These are phyloP conservation scores for Corchorus capsularis DNA, from an alignment of 345 rosid species.

Conservation along the genomic window DNA sequence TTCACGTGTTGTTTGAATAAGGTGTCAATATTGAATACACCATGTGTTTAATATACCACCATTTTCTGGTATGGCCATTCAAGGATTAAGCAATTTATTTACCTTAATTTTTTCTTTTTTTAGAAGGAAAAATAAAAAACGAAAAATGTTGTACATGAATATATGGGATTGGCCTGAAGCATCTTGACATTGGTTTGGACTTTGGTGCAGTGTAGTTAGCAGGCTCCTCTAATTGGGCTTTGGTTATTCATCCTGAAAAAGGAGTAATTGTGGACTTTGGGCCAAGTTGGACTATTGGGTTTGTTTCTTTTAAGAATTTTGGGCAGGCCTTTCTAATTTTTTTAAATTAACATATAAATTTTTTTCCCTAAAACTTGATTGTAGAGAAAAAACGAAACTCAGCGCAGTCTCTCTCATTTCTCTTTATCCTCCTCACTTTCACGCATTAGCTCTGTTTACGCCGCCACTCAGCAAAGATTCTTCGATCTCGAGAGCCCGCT, in stretches of 20 bases:
- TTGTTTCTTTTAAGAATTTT: not conserved
- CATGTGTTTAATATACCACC: too few species aligned
- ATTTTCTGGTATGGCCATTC: too few species aligned
- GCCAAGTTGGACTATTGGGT: not conserved
- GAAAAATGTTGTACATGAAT: too few species aligned
- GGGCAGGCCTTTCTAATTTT: not conserved
- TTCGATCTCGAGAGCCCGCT: conserved; percentile 20
- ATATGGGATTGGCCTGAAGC: too few species aligned
- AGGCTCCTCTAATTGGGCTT: not conserved
- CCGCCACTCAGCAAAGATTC: conserved; percentile 6
- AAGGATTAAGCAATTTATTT: too few species aligned
- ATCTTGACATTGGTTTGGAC: too few species aligned
- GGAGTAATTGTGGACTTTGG: not conserved
- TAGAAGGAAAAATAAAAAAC: too few species aligned
- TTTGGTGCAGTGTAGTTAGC: too few species aligned
- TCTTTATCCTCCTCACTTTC: not conserved
- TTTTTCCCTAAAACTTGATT: too few species aligned
- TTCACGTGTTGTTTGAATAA: too few species aligned
- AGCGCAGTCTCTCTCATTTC: not conserved
- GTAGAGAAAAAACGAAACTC: not conserved
- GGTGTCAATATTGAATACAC: too few species aligned
- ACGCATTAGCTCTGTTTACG: not conserved
- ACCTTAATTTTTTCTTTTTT: too few species aligned
- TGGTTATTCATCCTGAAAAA: not conserved
- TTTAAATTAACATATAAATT: not conserved